Evolutionary conservation across 805 yeast species (phyloP), one percentile per base, ranked within the genome.

Genomic region (Starmerella sirachaensis): DNA sequence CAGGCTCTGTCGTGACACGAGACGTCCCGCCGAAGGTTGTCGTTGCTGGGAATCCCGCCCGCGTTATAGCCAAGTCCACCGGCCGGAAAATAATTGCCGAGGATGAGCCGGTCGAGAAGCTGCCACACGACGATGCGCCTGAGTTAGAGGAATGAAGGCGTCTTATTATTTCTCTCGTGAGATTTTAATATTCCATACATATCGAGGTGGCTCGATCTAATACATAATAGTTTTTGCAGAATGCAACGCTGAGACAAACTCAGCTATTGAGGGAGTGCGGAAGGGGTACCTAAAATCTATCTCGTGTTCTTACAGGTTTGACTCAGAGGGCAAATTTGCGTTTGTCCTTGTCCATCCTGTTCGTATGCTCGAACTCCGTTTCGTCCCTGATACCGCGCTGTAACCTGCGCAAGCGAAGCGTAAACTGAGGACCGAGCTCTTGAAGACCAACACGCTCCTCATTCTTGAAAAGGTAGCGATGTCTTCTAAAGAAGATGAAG

Each of bases 331-430:
- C 78, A 57, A 88, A 88, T 71, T 83, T 85, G 62, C 77, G 76
- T 75, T 86, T 88, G 59, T 88, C 96, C 53, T 79, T 78, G 59
- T 91, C 97, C 97, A 91, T 86, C 48, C 82, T 93, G 3, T 95
- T 78, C 50, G 83, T 74, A 62, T 85, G 94, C 60, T 91, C 96
- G 96, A 97, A 88, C 53, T 84, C 95, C 19, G 81, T 68, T 53
- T 88, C 97, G 49, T 84, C 93, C 54, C 76, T 76, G 52, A 91
- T 70, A 37, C 97, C 98, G 62, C 76, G 79, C 59, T 88, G 97
- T 41, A 91, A 65, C 54, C 97, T 70, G 59, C 94, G 74, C 49
- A 91, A 63, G 55, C 80, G 78, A 57, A 91, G 62, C 1, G 98
- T 91, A 59, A 91, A 91, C 59, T 86, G 96, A 1, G 98, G 98